Evolutionary conservation across 345 rosid genomes (phyloP).

Genomic region (Turritis glabra): DNA sequence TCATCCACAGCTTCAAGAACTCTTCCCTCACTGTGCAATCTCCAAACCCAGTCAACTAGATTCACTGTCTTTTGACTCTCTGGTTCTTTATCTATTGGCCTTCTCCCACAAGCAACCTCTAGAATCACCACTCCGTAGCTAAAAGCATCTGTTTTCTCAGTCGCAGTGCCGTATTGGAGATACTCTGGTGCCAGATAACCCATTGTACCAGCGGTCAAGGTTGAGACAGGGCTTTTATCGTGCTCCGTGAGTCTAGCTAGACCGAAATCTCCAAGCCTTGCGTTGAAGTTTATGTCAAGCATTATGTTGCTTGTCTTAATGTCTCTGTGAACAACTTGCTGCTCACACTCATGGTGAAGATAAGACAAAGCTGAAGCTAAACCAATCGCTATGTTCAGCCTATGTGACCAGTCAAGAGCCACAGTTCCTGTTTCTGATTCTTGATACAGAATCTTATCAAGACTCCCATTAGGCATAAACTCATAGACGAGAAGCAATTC

Average conservation of each 20-base stretch:
- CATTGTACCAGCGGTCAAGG: constrained; percentile 96
- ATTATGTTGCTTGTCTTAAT: constrained; percentile 85
- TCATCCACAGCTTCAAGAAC: constrained; percentile 74
- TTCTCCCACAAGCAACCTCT: constrained; percentile 87
- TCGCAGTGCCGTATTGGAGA: constrained; percentile 88
- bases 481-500: constrained; percentile 90
- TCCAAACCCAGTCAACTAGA: constrained; percentile 96
- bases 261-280: constrained; percentile 92
- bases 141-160: constrained; percentile 83
- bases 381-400: constrained; percentile 75
- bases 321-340: constrained; percentile 92
- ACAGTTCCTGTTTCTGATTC: constrained; percentile 47
- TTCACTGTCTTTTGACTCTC: constrained; percentile 68
- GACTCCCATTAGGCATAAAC: constrained; percentile 92
- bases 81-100: constrained; percentile 83
- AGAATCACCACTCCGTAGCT: constrained; percentile 90
- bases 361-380: constrained; percentile 78
- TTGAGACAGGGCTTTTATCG: constrained; percentile 87
- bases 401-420: constrained; percentile 60
- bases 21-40: constrained; percentile 64
- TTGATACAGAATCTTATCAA: constrained; percentile 72
- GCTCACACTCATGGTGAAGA: constrained; percentile 94
- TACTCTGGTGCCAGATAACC: constrained; percentile 98
- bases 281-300: constrained; percentile 83
- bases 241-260: constrained; percentile 94